Evolutionary conservation across 2,329 filamentous ascomycete genomes (phyloP).

Genomic region (Teratosphaeria viscida): DNA sequence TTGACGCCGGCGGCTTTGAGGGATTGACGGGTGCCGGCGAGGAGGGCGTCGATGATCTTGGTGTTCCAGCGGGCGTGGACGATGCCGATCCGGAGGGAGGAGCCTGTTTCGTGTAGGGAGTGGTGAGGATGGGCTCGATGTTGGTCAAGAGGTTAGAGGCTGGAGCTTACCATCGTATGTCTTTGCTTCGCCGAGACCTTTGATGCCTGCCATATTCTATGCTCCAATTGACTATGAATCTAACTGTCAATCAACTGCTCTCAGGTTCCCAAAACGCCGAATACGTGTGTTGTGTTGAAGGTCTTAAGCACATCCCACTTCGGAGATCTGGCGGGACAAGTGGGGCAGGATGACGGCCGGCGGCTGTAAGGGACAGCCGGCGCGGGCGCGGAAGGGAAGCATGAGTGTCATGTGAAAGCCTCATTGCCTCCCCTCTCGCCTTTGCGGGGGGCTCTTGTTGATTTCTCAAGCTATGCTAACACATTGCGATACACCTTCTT

Average conservation of each 20-base stretch:
- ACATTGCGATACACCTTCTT: not conserved
- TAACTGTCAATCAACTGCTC: not conserved
- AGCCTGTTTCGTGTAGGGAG: conserved; percentile 30
- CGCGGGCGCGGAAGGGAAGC: not conserved
- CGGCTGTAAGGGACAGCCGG: not conserved
- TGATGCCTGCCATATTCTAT: conserved; percentile 42
- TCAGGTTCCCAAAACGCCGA: too few species aligned
- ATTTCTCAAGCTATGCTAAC: not conserved
- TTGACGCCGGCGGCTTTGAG: conserved; percentile 71
- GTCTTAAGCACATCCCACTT: not conserved
- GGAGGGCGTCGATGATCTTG: conserved; percentile 73
- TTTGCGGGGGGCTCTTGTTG: not conserved
- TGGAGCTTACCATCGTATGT: conserved; percentile 42
- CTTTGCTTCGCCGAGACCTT: conserved; percentile 52
- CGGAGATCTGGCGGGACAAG: not conserved
- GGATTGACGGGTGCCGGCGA: conserved; percentile 68
- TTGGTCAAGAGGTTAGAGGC: conserved; percentile 12
- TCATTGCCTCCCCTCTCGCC: not conserved
- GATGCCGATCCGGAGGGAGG: conserved; percentile 76
- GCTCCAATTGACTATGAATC: not conserved
- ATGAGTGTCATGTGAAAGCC: not conserved
- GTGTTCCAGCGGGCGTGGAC: conserved; percentile 94
- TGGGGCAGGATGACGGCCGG: not conserved
- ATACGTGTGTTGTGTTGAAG: too few species aligned
- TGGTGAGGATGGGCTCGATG: conserved; percentile 49